phyloP scores from a whole-genome alignment of 768 basidiomycete genomes.

The Suillus americanus region DNA sequence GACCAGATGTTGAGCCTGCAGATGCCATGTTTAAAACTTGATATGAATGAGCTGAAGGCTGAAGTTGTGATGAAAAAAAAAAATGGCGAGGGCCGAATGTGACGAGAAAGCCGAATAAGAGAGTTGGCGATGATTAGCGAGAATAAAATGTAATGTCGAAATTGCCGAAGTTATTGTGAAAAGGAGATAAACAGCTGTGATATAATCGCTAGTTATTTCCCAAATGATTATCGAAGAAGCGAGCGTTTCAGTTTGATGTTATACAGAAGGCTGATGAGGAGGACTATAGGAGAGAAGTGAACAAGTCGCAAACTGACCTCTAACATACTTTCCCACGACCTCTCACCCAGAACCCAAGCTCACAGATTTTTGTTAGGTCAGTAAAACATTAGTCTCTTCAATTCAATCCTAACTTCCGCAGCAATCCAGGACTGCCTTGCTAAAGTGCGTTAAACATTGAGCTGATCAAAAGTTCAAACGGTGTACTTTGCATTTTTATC shows the following conservation, averaged over 20 bases:
- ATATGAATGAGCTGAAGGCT: slow-evolving; percentile 1
- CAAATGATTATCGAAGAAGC: slow-evolving; percentile 16
- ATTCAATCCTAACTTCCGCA: background rate
- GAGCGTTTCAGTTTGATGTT: slow-evolving; percentile 30
- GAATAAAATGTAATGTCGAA: slow-evolving; percentile 15
- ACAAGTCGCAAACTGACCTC: background rate
- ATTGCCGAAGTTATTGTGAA: slow-evolving; percentile 21
- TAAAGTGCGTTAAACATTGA: background rate
- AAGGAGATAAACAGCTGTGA: slow-evolving; percentile 6
- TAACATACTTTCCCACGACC: background rate
- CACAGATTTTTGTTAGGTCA: background rate
- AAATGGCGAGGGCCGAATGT: slow-evolving; percentile 12
- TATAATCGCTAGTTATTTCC: slow-evolving; percentile 10
- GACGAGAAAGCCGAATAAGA: slow-evolving; percentile 17
- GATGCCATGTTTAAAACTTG: slow-evolving; percentile 46
- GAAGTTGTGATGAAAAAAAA: slow-evolving; percentile 7
- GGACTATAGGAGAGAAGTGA: slow-evolving; percentile 11
- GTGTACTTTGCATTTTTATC: background rate
- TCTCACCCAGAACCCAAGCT: background rate
- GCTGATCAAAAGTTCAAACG: background rate
- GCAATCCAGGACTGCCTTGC: background rate
- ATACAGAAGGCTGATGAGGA: slow-evolving; percentile 29
- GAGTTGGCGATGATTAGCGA: slow-evolving; percentile 11
- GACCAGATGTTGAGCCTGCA: slow-evolving; percentile 69
- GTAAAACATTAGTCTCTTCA: background rate